phyloP scores from a whole-genome alignment of 163 green algal species.

The Scenedesmus sp. region DNA sequence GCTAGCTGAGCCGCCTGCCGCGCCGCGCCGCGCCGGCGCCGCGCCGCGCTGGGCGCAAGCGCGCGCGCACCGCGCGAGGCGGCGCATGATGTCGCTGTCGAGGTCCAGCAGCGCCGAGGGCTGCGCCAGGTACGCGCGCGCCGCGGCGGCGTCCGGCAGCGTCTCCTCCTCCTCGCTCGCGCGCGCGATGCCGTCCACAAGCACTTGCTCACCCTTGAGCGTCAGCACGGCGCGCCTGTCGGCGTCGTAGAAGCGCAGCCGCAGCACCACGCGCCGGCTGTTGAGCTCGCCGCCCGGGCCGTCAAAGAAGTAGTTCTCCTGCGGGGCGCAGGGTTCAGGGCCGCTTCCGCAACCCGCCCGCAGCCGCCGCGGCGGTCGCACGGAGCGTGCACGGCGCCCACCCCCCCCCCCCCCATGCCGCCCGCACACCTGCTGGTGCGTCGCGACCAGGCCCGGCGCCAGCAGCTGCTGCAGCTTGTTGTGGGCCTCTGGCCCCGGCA shows the following conservation, averaged over 20 bases:
- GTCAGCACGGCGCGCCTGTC: slow-evolving; percentile 88
- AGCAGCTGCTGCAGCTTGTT: slow-evolving; percentile 65
- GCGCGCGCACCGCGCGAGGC: slow-evolving; percentile 17
- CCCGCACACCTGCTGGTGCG: slow-evolving; percentile 42
- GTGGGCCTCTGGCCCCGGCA: slow-evolving; percentile 73
- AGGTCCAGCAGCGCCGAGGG: slow-evolving; percentile 66
- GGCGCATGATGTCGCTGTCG: slow-evolving; percentile 38
- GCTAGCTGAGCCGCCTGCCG: slow-evolving; percentile 53
- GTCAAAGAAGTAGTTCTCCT: slow-evolving; percentile 99
- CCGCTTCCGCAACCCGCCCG: not conserved
- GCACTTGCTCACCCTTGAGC: slow-evolving; percentile 86
- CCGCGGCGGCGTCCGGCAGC: slow-evolving; percentile 59
- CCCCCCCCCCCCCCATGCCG: not conserved
- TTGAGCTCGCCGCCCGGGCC: slow-evolving; percentile 82
- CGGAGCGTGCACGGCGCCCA: not conserved
- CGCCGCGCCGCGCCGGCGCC: too few species aligned
- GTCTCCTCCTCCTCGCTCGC: slow-evolving; percentile 84
- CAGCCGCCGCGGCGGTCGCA: not conserved
- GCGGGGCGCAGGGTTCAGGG: slow-evolving; percentile 55
- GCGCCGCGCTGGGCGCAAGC: too few species aligned
- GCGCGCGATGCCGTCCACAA: slow-evolving; percentile 85
- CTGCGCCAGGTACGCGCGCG: slow-evolving; percentile 63
- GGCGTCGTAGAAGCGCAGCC: slow-evolving; percentile 85
- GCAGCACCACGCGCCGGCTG: slow-evolving; percentile 71
- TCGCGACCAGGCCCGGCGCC: slow-evolving; percentile 32